phyloP scores from a whole-genome alignment of 2,329 filamentous ascomycete genomes.

The Colletotrichum simmondsii region DNA sequence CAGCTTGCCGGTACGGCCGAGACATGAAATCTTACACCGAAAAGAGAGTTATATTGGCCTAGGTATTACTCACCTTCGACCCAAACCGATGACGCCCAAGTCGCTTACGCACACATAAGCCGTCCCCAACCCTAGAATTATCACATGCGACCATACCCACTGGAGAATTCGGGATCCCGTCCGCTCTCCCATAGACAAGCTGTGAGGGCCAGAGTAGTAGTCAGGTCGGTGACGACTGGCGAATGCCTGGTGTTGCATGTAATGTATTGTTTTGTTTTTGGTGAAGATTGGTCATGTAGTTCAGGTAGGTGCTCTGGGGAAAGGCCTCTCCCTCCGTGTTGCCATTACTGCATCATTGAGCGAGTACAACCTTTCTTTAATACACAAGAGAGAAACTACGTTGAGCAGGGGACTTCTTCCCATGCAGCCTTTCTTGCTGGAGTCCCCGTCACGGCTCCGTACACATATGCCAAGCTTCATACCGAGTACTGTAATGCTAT shows the following conservation, averaged over 20 bases:
- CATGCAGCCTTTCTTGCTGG: too few species aligned
- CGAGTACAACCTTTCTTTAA: too few species aligned
- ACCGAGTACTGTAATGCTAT: too few species aligned
- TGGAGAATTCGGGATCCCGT: slow-evolving; percentile 2
- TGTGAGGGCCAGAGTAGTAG: background rate
- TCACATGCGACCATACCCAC: slow-evolving; percentile 4
- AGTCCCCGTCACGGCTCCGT: too few species aligned
- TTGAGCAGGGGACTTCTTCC: too few species aligned
- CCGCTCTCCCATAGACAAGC: slow-evolving; percentile 1
- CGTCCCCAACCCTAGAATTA: background rate
- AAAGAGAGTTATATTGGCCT: background rate
- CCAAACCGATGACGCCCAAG: too few species aligned
- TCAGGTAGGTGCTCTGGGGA: too few species aligned
- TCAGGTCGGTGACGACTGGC: background rate
- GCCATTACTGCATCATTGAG: too few species aligned
- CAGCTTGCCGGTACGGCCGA: background rate
- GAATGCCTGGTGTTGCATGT: background rate
- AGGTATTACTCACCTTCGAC: background rate
- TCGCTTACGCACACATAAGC: background rate
- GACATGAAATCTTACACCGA: background rate
- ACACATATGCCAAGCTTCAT: too few species aligned
- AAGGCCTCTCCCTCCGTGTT: too few species aligned
- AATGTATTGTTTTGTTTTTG: background rate
- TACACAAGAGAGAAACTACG: too few species aligned
- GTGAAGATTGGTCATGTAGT: background rate